Evolutionary conservation across 2,329 filamentous ascomycete species (phyloP), one percentile per base, ranked within the genome.

Genomic region (Clonostachys rhizophaga): DNA sequence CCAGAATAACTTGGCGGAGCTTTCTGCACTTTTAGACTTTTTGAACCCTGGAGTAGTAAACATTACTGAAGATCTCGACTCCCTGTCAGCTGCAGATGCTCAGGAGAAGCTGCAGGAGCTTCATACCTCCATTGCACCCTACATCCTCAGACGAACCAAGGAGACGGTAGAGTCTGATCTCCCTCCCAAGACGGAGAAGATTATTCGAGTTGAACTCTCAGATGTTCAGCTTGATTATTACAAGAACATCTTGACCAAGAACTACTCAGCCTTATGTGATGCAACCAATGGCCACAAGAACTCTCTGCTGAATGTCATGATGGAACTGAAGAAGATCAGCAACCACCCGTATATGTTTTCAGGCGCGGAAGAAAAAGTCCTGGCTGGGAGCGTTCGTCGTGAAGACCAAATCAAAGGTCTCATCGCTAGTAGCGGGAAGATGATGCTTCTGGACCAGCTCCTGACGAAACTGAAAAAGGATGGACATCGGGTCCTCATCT

Each of bases 261-360:
- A 99, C 63, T 99, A 99, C 59, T 84, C 91, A 33, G 94, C 92
- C 4, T 77, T 99, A 34, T 96, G 95, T 57, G 89, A 96, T 60
- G 92, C 91, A 42, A 85, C 86, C 41, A 89, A 83, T 50, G 94
- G 92, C 6, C 89, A 95, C 65, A 97, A 96, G 67, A 92, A 95
- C 55, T 97, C 92, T 0, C 72, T 99, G 13, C 74, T 99, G 53
- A 99, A 99, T 67, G 94, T 99, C 64, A 96, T 99, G 83, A 99
- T 99, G 94, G 94, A 99, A 66, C 69, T 99, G 59, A 99, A 99
- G 74, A 99, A 99, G 68, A 91, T 94, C 63, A 97, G 92, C 70
- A 99, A 99, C 60, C 94, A 99, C 62, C 92, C 94, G 1, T 95
- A 96, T 70, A 95, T 99, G 86, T 97, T 99, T 57, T 87, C 89